A percentile compares a stretch with the other conserved stretches of the same genome.
These are phyloP conservation scores for Sporobolomyces pararoseus DNA, from an alignment of 768 basidiomycete species.

Conservation along the genomic window DNA sequence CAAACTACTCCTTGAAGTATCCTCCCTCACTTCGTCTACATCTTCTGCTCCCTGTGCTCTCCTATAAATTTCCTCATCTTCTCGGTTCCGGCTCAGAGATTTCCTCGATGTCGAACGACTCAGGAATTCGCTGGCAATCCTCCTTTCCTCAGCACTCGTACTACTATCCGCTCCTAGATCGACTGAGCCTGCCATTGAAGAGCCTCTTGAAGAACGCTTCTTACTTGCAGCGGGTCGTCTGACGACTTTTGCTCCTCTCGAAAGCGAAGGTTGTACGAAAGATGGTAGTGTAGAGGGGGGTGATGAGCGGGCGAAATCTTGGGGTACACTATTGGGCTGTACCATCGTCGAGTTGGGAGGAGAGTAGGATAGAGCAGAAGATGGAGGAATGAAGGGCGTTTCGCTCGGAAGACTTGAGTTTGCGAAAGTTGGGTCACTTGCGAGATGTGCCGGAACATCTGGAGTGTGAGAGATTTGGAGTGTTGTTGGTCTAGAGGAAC, in stretches of 20 bases:
- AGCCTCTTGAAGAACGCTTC: constrained; percentile 16
- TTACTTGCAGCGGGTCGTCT: constrained; percentile 7
- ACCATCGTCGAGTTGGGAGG: too few relatives aligned
- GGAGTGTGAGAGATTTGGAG: too few relatives aligned
- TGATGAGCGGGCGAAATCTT: too few relatives aligned
- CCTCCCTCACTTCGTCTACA: background rate
- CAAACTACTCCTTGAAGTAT: background rate
- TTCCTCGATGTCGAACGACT: background rate
- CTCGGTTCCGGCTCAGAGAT: too few relatives aligned
- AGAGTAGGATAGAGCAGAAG: background rate
- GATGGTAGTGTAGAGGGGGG: background rate
- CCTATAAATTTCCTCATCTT: too few relatives aligned
- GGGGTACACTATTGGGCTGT: too few relatives aligned
- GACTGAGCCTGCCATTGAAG: background rate
- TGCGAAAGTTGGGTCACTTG: too few relatives aligned
- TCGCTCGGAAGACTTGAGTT: too few relatives aligned
- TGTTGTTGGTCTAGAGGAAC: too few relatives aligned
- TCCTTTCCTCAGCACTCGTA: constrained; percentile 1
- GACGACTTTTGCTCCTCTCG: background rate
- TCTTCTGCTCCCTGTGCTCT: too few relatives aligned
- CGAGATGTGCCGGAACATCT: too few relatives aligned
- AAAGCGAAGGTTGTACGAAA: constrained; percentile 5
- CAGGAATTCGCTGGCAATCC: constrained; percentile 12
- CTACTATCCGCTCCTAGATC: background rate
- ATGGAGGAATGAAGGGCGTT: background rate